Base-by-base conservation (phyloP, 2,329 filamentous ascomycete genomes). In the Pseudocercospora pini-densiflorae region DNA sequence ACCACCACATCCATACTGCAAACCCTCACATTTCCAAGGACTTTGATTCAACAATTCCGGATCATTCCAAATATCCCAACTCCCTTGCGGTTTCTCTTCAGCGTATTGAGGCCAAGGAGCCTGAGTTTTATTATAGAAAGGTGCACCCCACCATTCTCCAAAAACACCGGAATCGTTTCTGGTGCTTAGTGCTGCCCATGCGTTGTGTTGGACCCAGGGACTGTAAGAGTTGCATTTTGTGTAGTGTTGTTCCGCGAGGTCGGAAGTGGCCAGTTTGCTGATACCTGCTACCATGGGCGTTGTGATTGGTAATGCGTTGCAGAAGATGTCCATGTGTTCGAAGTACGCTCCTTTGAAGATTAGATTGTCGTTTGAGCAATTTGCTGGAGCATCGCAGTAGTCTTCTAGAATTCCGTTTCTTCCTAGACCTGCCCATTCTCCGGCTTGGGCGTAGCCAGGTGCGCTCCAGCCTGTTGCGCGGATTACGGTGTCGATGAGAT, bases 311-410 rank as follows among this genome's bases (percentile, higher is more conserved):
- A 97, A 79, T 0, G 88, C 86, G 4, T 86, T 84, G 78, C 94
- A 98, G 77, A 97, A 97, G 1, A 88, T 81, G 0, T 89, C 86
- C 0, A 98, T 83, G 76, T 98, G 94, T 76, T 97, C 92, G 80
- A 97, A 97, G 83, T 94, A 97, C 64, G 97, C 95, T 29, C 92
- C 92, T 77, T 98, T 98, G 86, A 98, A 98, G 0, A 92, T 93
- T 74, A 97, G 93, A 0, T 86, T 86, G 72, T 98, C 87, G 76
- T 97, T 93, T 12, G 89, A 93, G 78, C 94, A 98, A 55, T 82
- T 86, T 3, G 88, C 92, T 14, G 82, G 82, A 2, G 89, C 88
- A 76, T 98, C 94, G 75, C 94, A 97, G 40, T 85, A 80, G 57
- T 98, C 94, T 77, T 97, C 93, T 49, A 98, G 79, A 29, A 97